phyloP scores from a whole-genome alignment of 306 rosid species.

The Acacia crassicarpa region DNA sequence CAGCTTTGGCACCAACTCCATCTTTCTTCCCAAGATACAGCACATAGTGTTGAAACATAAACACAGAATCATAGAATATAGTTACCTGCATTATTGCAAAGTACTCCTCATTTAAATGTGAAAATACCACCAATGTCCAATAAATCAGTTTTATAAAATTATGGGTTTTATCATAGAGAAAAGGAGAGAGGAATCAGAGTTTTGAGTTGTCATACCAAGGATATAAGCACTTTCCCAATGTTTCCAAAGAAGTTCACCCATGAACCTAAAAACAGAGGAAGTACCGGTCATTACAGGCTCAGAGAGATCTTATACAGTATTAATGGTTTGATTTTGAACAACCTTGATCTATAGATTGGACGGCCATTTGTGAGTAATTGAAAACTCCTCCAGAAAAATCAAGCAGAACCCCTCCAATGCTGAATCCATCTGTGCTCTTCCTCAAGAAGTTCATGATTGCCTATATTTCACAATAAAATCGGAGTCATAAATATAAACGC shows the following conservation, averaged over 20 bases:
- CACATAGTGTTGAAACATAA: slow-evolving; percentile 68
- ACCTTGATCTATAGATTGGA: slow-evolving; percentile 93
- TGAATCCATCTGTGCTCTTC: slow-evolving; percentile 85
- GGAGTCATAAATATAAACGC: background rate
- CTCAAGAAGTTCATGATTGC: slow-evolving; percentile 72
- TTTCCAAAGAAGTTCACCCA: slow-evolving; percentile 87
- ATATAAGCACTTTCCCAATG: slow-evolving; percentile 73
- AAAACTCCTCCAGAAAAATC: slow-evolving; percentile 75
- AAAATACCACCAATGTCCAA: background rate
- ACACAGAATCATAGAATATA: slow-evolving; percentile 67
- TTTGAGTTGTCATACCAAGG: slow-evolving; percentile 44
- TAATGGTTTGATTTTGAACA: slow-evolving; percentile 15
- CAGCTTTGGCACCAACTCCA: slow-evolving; percentile 11
- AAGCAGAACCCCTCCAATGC: slow-evolving; percentile 67
- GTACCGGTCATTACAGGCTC: background rate
- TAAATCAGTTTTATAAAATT: background rate
- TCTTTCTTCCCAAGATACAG: slow-evolving; percentile 53
- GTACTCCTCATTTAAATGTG: background rate
- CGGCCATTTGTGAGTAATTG: slow-evolving; percentile 70
- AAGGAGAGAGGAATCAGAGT: background rate
- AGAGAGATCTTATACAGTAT: background rate
- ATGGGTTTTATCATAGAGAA: background rate
- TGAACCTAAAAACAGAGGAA: slow-evolving; percentile 49
- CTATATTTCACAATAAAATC: slow-evolving; percentile 34
- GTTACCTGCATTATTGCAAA: slow-evolving; percentile 53